These are phyloP conservation scores for Geotrichum ghanense DNA, from an alignment of 805 yeast genomes.

Conservation along the genomic window DNA sequence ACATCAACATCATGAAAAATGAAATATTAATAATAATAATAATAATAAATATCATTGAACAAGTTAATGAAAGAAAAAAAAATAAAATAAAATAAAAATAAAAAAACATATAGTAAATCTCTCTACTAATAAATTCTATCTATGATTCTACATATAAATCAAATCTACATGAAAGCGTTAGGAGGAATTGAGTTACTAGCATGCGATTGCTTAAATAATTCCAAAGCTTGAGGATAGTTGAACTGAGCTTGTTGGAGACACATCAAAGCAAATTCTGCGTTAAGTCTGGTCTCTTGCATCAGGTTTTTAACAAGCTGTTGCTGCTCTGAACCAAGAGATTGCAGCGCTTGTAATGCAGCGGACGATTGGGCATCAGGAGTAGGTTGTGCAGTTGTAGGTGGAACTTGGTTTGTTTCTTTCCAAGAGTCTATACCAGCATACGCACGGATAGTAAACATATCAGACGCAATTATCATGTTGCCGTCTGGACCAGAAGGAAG, in stretches of 20 bases:
- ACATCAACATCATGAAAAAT: no score
- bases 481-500: conserved; percentile 55
- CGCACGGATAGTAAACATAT: conserved; percentile 58
- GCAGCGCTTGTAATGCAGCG: conserved; percentile 12
- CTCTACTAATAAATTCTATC: conserved; percentile 1
- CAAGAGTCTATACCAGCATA: conserved; percentile 47
- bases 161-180: conserved; percentile 33
- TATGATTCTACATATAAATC: conserved; percentile 11
- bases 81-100: no score
- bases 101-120: no score
- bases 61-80: no score
- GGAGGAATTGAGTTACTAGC: conserved; percentile 40
- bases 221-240: conserved; percentile 60
- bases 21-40: no score
- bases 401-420: conserved; percentile 20
- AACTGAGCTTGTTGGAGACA: conserved; percentile 81
- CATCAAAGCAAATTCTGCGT: conserved; percentile 68
- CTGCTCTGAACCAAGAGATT: conserved; percentile 40
- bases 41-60: no score
- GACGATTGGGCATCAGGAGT: conserved; percentile 11
- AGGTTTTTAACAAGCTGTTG: conserved; percentile 54
- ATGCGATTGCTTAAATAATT: conserved; percentile 60
- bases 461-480: conserved; percentile 75
- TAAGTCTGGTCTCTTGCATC: conserved; percentile 62
- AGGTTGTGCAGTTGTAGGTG: conserved; percentile 9